Percentiles rank a stretch among this genome's conserved stretches.
These are phyloP conservation scores for Venturiaceae sp. DNA, from an alignment of 2,329 filamentous ascomycete genomes.

Conservation along the genomic window DNA sequence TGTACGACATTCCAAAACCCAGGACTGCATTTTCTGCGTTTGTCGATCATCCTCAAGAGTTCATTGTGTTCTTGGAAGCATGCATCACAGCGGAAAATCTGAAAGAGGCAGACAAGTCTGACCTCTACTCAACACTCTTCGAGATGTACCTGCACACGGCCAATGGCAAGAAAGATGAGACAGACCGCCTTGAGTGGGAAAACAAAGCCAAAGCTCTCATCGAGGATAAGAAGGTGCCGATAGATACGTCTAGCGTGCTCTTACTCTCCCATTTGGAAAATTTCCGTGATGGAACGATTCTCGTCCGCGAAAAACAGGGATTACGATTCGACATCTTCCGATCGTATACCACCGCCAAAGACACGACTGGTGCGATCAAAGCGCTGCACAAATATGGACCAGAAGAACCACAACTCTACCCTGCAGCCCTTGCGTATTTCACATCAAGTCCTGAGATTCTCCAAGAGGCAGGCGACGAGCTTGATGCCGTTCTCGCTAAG, in stretches of 20 bases:
- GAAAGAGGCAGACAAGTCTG: conserved; percentile 65
- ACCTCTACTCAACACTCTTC: conserved; percentile 90
- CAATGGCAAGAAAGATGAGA: conserved; percentile 56
- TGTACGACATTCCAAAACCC: conserved; percentile 74
- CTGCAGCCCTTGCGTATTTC: conserved; percentile 86
- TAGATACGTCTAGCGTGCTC: conserved; percentile 91
- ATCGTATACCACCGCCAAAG: conserved; percentile 85
- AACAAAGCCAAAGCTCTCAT: conserved; percentile 83
- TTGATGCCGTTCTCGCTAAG: conserved; percentile 68
- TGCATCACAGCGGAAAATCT: conserved; percentile 64
- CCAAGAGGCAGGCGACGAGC: conserved; percentile 76
- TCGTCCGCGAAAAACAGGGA: conserved; percentile 89
- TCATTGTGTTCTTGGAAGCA: conserved; percentile 86
- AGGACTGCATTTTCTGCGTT: conserved; percentile 92
- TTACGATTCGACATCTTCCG: conserved; percentile 93
- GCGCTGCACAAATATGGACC: conserved; percentile 86
- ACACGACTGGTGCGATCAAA: conserved; percentile 82
- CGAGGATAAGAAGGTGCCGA: conserved; percentile 65
- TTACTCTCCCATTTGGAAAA: conserved; percentile 84
- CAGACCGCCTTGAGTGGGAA: conserved; percentile 73
- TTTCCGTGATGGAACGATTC: conserved; percentile 80
- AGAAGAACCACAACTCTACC: conserved; percentile 83
- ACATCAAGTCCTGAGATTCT: conserved; percentile 75
- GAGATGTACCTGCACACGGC: conserved; percentile 97
- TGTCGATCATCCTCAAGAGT: conserved; percentile 85